Base-by-base conservation (phyloP, 768 basidiomycete genomes). In the Kwoniella dejecticola region DNA sequence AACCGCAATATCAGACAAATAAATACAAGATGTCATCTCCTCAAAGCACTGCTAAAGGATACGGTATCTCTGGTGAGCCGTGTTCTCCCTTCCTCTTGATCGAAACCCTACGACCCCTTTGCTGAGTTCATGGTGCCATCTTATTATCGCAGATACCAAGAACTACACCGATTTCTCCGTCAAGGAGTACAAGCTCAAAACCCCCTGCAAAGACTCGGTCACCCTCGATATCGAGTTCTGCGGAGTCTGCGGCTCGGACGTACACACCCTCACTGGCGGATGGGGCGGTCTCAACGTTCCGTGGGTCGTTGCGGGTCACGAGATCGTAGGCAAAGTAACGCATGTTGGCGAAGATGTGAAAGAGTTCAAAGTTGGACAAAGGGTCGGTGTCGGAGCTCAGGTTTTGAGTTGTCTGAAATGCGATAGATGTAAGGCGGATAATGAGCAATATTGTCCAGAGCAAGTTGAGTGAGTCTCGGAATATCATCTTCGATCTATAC, bases 341-440 rank as follows among this genome's bases (percentile, higher is more conserved):
- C 78, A 81, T 11, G 84, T 88, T 60, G 86, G 87, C 1, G 73
- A 82, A 6, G 81, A 84, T 42, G 85, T 86, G 44, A 81, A 69
- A 3, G 81, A 81, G 49, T 81, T 87, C 79, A 85, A 85, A 69
- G 80, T 82, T 8, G 86, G 86, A 23, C 84, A 86, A 70, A 74
- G 83, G 8, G 86, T 82, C 62, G 86, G 86, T 31, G 81, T 83
- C 4, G 81, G 82, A 8, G 79, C 76, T n/a, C 85, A 85, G 62
- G 83, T 84, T 26, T 81, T 82, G 52, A 82, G 83, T 15, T 87
- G 86, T 79, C 71, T 82, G 53, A 62, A 76, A 19, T 86, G 85
- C 69, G 63, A 80, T 12, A 31, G 71, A 44, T 77, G 68, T 52
- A 64, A 70, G 52, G 36, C 19, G 10, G 67, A 69, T 47, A 70